These are phyloP conservation scores for Kurtzmaniella natalensis DNA, from an alignment of 1,139 yeast species.

Conservation along the genomic window DNA sequence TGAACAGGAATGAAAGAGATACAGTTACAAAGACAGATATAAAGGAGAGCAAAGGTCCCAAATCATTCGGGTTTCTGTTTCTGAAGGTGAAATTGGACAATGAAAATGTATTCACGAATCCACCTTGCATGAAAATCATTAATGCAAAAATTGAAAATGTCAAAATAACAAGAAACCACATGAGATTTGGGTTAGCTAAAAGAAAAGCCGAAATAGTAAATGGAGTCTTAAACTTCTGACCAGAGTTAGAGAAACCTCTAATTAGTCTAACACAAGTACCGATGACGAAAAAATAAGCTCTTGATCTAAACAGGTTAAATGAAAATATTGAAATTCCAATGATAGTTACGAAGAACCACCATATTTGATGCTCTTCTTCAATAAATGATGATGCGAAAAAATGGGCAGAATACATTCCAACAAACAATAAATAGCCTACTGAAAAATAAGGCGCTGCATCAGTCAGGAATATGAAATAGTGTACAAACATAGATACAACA, in stretches of 20 bases:
- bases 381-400: slow-evolving; percentile 88
- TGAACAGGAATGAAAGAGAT: slow-evolving; percentile 49
- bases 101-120: slow-evolving; percentile 13
- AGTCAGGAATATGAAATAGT: slow-evolving; percentile 11
- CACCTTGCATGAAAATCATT: slow-evolving; percentile 27
- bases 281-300: slow-evolving; percentile 21
- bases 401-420: slow-evolving; percentile 47
- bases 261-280: slow-evolving; percentile 51
- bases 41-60: slow-evolving; percentile 32
- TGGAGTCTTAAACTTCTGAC: slow-evolving; percentile 64
- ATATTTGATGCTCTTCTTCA: slow-evolving; percentile 95
- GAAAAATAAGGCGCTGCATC: neutral
- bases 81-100: slow-evolving; percentile 6
- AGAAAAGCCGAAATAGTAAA: slow-evolving; percentile 46
- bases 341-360: slow-evolving; percentile 76
- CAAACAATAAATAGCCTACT: slow-evolving; percentile 23
- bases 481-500: slow-evolving; percentile 14
- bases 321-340: slow-evolving; percentile 14
- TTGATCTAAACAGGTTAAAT: slow-evolving; percentile 10
- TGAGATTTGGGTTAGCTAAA: slow-evolving; percentile 24
- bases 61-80: slow-evolving; percentile 13
- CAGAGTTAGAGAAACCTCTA: slow-evolving; percentile 88
- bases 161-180: slow-evolving; percentile 48
- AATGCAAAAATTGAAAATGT: slow-evolving; percentile 31
- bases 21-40: slow-evolving; percentile 34